Evolutionary conservation across 495 filamentous ascomycete species (phyloP), one percentile per base, ranked within the genome.

Genomic region (Cryomyces minteri): DNA sequence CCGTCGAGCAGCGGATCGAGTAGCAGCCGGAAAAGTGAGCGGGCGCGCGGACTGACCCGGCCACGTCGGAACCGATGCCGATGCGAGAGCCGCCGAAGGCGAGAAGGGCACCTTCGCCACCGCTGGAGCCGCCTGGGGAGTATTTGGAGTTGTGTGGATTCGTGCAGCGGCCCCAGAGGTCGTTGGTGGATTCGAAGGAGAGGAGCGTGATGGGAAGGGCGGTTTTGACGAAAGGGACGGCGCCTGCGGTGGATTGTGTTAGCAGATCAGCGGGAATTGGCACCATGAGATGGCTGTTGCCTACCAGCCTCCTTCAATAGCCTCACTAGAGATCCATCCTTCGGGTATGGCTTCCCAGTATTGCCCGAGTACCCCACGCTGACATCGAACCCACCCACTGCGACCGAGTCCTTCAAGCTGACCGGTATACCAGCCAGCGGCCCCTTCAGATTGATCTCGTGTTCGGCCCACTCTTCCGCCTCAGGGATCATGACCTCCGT

Each of bases 181-280:
- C 87, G 61, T 93, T 98, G 39, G 77, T 78, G 14, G 82, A 87
- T 60, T 96, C 90, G 55, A 96, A 96, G 31, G 80, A 86, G 43
- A 96, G 69, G 6, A 98, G 72, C 0, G 88, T 93, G 43, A 88
- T 81, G 4, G 90, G 90, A n/a, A 90, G 55, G 45, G 90, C 88
- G 1, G 90, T 98, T 68, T 96, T 98, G 12, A 88, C 85, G 59
- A 94, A 94, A 1, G 90, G 90, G 0, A 98, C 70, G 4, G 90
- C 90, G n/a, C 83, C 82, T 25, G 18, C 18, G 18, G 18, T 25
- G 18, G 8, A 1, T 10, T 25, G 40, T 41, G 4, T 34, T 25
- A 25, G 18, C 18, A 25, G 18, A 25, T 32, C n/a, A n/a, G 10
- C 31, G 4, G 14, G 4, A n/a, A 36, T 4, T 31, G 11, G 28